Base-by-base conservation (phyloP, 1,284 basidiomycete genomes). In the Cutaneotrichosporon sp. region DNA sequence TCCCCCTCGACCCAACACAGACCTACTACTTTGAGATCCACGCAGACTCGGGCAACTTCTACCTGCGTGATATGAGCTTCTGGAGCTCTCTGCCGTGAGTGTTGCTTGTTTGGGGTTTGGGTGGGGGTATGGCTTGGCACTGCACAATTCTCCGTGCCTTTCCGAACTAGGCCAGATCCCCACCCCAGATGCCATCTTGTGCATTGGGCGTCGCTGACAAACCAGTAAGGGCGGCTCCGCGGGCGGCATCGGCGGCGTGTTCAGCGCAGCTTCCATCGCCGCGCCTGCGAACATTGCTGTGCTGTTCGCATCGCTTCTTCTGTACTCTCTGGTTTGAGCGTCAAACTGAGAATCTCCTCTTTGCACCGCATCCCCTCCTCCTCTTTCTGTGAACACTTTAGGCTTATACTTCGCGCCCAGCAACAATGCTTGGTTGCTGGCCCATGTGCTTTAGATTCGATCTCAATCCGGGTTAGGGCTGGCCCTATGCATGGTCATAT, bases 401-500 rank as follows among this genome's bases (percentile, higher is more conserved):
- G 25, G 47, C 25, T 50, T 29, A 16, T 50, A n/a, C 47, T 50
- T 29, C 8, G 24, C 4, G 14, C 46, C 47, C 47, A 50, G 47
- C 24, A 27, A 24, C 46, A 10, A 24, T 27, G 46, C 46, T 27
- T 50, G 27, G 27, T 50, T 50, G 47, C 47, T 18, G 24, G 47
- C 45, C 27, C 24, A 11, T 50, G 47, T 50, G 47, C 25, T 29
- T 50, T 50, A 29, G 47, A 50, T 50, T 50, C 47, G 47, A 47
- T 27, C 25, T 50, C 47, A 14, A 50, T 50, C 47, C 47, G 47
- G 47, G 47, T 50, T 50, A 50, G 47, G 47, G 47, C 47, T 50
- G 47, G 47, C 47, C 47, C 47, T 50, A 50, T 50, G 47, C 47
- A 50, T 50, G 47, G 47, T 50, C 47, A 50, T 47, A 27, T 29